Evolutionary conservation across 1,284 basidiomycete species (phyloP).

Genomic region (Taiwanofungus camphoratus): DNA sequence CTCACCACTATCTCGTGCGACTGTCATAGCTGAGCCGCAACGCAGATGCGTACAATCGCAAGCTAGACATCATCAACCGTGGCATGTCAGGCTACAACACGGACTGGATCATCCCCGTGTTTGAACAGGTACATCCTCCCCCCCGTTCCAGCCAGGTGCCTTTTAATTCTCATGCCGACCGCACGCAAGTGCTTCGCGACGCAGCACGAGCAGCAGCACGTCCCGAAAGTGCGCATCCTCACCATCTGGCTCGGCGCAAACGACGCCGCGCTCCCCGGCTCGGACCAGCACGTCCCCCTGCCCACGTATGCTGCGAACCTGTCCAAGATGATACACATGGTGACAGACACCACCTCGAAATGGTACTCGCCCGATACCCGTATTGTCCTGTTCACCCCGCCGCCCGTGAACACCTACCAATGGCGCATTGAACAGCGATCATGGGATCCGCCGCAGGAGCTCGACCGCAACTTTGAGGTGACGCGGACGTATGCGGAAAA

Average conservation of each 20-base stretch:
- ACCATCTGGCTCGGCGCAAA: constrained; percentile 91
- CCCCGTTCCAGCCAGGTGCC: not conserved
- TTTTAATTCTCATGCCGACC: not conserved
- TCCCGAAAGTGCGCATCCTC: constrained; percentile 64
- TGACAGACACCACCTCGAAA: constrained; percentile 55
- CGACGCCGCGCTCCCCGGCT: constrained; percentile 41
- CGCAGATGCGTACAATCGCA: constrained; percentile 69
- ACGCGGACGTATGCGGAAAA: constrained; percentile 67
- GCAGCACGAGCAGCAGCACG: constrained; percentile 39
- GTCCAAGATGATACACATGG: constrained; percentile 51
- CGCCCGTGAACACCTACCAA: constrained; percentile 69
- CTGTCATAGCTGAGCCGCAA: constrained; percentile 2
- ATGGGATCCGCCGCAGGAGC: constrained; percentile 37
- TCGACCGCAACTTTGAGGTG: constrained; percentile 55
- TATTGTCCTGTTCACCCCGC: constrained; percentile 78
- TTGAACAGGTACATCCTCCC: constrained; percentile 55
- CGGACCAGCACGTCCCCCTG: constrained; percentile 65
- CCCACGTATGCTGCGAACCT: constrained; percentile 66
- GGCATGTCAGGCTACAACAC: constrained; percentile 81
- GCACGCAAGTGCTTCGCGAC: constrained; percentile 49
- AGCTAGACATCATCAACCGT: constrained; percentile 79
- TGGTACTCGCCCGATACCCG: constrained; percentile 72
- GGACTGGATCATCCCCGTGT: constrained; percentile 74
- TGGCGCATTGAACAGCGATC: constrained; percentile 41
- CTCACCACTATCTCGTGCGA: not conserved